Percentiles rank a stretch among this genome's conserved stretches.
phyloP scores from a whole-genome alignment of 78 protist species.

The Andalucia godoyi region DNA sequence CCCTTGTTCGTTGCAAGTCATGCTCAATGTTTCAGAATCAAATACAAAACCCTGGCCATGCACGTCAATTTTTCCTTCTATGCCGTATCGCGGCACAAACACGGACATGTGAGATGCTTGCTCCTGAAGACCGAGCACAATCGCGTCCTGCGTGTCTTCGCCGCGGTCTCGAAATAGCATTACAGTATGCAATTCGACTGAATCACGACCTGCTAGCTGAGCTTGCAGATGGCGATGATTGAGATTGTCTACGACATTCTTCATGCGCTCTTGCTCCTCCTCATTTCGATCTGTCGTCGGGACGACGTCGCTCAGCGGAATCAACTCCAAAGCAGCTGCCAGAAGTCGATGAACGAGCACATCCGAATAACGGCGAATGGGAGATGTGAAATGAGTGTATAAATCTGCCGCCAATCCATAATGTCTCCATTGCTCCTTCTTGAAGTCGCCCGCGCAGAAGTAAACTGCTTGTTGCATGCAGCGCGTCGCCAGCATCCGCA shows the following conservation, averaged over 20 bases:
- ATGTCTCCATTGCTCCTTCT: conserved; percentile 51
- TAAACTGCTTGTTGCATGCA: conserved; percentile 81
- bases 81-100: conserved; percentile 18
- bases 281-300: neutral
- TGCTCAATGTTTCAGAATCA: neutral
- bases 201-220: conserved; percentile 3
- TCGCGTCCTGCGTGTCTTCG: conserved; percentile 60
- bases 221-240: neutral
- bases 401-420: conserved; percentile 80
- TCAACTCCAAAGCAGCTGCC: conserved; percentile 11
- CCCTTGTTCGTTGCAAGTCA: neutral
- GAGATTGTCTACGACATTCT: neutral
- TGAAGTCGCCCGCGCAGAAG: conserved; percentile 46
- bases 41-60: neutral
- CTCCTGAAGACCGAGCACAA: neutral
- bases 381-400: conserved; percentile 98
- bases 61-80: neutral
- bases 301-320: neutral
- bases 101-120: conserved; percentile 5
- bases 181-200: neutral
- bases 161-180: conserved; percentile 32
- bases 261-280: neutral
- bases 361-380: conserved; percentile 81
- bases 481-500: conserved; percentile 69
- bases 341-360: conserved; percentile 26